Evolutionary conservation across 129 eudicot genomes (phyloP).

Genomic region (Escallonia rubra): DNA sequence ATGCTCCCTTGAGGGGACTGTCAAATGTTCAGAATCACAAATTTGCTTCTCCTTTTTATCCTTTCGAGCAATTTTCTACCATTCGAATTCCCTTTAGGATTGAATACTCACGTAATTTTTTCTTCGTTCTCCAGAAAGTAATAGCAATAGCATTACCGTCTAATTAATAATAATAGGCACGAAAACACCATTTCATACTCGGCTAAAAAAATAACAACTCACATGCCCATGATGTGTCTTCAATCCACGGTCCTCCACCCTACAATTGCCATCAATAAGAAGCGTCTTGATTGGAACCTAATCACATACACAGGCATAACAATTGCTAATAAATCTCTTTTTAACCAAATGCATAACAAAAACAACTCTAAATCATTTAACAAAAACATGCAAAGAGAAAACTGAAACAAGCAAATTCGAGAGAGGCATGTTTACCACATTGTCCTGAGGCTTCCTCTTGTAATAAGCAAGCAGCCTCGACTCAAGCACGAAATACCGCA

Average conservation of each 20-base stretch:
- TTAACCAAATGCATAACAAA: neutral
- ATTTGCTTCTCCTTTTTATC: no score
- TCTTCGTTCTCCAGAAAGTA: no score
- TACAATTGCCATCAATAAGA: constrained; percentile 92
- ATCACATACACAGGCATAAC: neutral
- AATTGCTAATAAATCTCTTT: neutral
- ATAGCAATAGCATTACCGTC: no score
- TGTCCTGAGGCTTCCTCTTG: constrained; percentile 97
- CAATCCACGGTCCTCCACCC: constrained; percentile 98
- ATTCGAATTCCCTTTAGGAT: no score
- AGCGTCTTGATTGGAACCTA: constrained; percentile 96
- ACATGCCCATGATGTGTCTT: constrained; percentile 99
- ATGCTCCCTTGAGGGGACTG: neutral
- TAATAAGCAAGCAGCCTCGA: constrained; percentile 82
- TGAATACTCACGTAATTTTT: no score
- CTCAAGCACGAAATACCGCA: constrained; percentile 95
- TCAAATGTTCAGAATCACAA: no score
- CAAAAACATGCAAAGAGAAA: no score
- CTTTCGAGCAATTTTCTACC: no score
- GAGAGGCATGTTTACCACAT: constrained; percentile 52
- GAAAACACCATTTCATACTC: no score
- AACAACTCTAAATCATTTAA: neutral
- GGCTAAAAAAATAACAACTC: constrained; percentile 14
- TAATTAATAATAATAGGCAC: no score
- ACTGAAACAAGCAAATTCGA: neutral